Percentiles rank a stretch among this genome's conserved stretches.
phyloP scores from a whole-genome alignment of 1,284 basidiomycete genomes.

The Caloboletus firmus region DNA sequence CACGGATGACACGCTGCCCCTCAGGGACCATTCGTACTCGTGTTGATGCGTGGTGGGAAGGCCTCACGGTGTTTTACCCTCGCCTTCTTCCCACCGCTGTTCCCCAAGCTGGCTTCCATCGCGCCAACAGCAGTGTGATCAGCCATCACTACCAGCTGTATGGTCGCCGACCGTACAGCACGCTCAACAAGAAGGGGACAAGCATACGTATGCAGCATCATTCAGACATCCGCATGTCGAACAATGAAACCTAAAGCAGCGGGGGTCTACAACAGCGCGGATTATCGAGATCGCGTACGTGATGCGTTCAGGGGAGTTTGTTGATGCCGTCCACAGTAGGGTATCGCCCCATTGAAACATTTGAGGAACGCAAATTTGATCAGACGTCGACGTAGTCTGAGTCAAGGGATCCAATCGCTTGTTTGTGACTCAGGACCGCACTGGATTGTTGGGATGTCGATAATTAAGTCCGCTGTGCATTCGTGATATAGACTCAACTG shows the following conservation, averaged over 20 bases:
- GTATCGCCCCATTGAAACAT: conserved; percentile 53
- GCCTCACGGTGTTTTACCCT: conserved; percentile 27
- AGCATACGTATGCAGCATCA: conserved; percentile 57
- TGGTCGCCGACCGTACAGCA: conserved; percentile 34
- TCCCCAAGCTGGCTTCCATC: conserved; percentile 8
- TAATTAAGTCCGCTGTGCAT: conserved; percentile 61
- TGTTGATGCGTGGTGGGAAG: conserved; percentile 22
- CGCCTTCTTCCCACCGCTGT: conserved; percentile 9
- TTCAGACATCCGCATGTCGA: conserved; percentile 56
- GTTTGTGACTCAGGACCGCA: conserved; percentile 71
- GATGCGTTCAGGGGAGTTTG: conserved; percentile 55
- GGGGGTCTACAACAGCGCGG: conserved; percentile 65
- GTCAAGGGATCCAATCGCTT: conserved; percentile 42
- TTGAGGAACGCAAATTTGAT: conserved; percentile 68
- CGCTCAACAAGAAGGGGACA: conserved; percentile 6
- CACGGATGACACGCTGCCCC: conserved; percentile 13
- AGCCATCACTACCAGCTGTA: conserved; percentile 4
- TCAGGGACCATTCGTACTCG: conserved; percentile 7
- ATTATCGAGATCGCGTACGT: conserved; percentile 61
- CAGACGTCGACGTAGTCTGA: conserved; percentile 57
- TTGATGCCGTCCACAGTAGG: conserved; percentile 52
- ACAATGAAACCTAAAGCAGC: conserved; percentile 63
- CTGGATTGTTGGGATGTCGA: conserved; percentile 60
- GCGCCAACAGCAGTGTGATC: conserved; percentile 3
- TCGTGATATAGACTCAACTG: conserved; percentile 60